Evolutionary conservation across 192 early-diverging fungal genomes (phyloP), one percentile per base, ranked within the genome.

Genomic region (Coemansia sp.): DNA sequence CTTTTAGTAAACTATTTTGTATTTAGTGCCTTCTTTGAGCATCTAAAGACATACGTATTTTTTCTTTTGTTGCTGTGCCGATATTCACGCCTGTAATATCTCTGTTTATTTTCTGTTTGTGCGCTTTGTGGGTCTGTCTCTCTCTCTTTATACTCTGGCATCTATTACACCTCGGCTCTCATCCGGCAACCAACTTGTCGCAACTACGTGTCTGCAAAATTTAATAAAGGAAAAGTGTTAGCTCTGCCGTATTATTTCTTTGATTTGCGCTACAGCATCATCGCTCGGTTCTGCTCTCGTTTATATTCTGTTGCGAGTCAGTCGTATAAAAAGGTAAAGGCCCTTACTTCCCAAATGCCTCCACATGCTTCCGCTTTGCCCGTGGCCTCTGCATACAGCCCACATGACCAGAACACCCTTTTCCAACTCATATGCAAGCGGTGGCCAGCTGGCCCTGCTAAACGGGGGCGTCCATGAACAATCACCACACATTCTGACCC

Each of bases 351-450:
- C n/a, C 52, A 54, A 54, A 21, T 25, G 31, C 23, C 52, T 54
- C 52, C 52, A 54, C 52, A 54, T 54, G 51, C 52, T 28, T 31
- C 52, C 52, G 24, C 28, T 53, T 23, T 53, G 18, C 26, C 15
- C 25, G 28, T 54, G 52, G 24, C 24, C 52, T 12, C n/a, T 54
- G 52, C 52, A 54, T 54, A 54, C 28, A 24, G 24, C 12, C 24
- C 52, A 54, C 52, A 54, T 54, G 52, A 54, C 28, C 15, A 54
- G 24, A 21, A 25, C 28, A 54, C 24, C 25, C 52, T 51, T 23
- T 54, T 54, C 26, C 26, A 28, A 11, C 28, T 54, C 15, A 17
- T 25, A 31, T 28, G 40, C 40, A 44, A 34, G 40, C 15, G 40
- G 5, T 44, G 5, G 40, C 40, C 40, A 44, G 40, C 40, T 44